Evolutionary conservation across 768 basidiomycete species (phyloP).

Genomic region (Mycena polygramma): DNA sequence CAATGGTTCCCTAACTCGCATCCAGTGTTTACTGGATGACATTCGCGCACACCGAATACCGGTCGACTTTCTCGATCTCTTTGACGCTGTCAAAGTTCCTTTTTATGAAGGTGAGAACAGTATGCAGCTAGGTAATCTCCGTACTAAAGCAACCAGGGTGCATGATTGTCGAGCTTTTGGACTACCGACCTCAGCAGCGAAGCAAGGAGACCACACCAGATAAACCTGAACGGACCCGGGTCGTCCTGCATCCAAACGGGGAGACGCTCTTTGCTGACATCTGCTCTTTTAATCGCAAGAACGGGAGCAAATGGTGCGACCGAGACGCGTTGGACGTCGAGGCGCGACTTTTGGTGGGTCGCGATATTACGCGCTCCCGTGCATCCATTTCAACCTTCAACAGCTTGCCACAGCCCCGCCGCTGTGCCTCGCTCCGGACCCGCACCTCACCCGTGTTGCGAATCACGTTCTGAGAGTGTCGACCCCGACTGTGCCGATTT

Average conservation of each 20-base stretch:
- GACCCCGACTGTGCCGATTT: constrained; percentile 76
- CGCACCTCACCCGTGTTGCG: constrained; percentile 79
- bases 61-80: constrained; percentile 85
- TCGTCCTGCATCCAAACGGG: constrained; percentile 81
- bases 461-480: constrained; percentile 82
- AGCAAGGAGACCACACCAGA: constrained; percentile 69
- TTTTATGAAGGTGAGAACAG: constrained; percentile 82
- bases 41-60: constrained; percentile 88
- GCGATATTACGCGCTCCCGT: constrained; percentile 16
- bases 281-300: constrained; percentile 73
- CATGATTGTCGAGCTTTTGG: constrained; percentile 86
- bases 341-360: constrained; percentile 76
- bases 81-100: constrained; percentile 78
- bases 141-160: constrained; percentile 65
- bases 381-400: constrained; percentile 25
- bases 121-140: neutral
- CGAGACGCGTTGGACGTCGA: constrained; percentile 80
- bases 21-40: constrained; percentile 81
- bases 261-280: constrained; percentile 88
- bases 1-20: constrained; percentile 1
- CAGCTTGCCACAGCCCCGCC: constrained; percentile 83
- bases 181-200: constrained; percentile 72
- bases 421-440: constrained; percentile 85
- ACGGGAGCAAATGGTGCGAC: constrained; percentile 75
- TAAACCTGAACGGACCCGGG: constrained; percentile 73